Base-by-base conservation (phyloP, 1,139 yeast genomes). In the Kurtzmaniella quercitrusa region DNA sequence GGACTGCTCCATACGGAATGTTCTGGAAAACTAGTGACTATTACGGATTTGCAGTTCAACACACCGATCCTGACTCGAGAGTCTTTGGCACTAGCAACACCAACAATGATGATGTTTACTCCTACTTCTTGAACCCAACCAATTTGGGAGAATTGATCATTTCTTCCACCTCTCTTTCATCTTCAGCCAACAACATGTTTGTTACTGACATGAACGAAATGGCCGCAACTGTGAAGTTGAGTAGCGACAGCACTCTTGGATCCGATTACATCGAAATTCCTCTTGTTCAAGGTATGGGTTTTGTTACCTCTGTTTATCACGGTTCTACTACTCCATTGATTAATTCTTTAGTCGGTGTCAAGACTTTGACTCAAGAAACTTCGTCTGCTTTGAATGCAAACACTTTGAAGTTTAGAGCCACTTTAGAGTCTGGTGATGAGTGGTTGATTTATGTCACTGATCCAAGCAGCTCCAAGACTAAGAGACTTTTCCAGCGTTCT, bases 1-100 rank as follows among this genome's bases (percentile, higher is more conserved):
- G 87, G 83, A 78, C 95, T 1, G 89, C 84, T 54, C 97, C 97
- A 1, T 88, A 87, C 56, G 81, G 88, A 1, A 62, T 88, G 36
- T 87, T 88, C 82, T 81, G 76, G 72, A 55, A 54, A 22, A 68
- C 67, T 7, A 47, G 54, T 32, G 63, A 54, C 39, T 63, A 65
- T 51, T 71, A 68, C 54, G 93, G 91, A 4, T 65, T 88, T 40
- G 95, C 84, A 2, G 71, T 87, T 9, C 78, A 86, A 38, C 89
- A 87, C 52, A 76, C 82, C 3, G 65, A 72, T n/a, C 68, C 69
- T 1, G 56, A 72, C 3, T 78, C 81, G 47, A 72, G 82, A 49
- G 89, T 84, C 1, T 82, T 69, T 58, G 96, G 94, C 1, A 81
- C 84, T 7, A 76, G 67, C 41, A 52, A 65, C 45, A 54, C 62